A percentile compares a stretch with the other conserved stretches of the same genome.
Conservation (phyloP, 805 yeast species). For the Kuraishia floccosa region DNA sequence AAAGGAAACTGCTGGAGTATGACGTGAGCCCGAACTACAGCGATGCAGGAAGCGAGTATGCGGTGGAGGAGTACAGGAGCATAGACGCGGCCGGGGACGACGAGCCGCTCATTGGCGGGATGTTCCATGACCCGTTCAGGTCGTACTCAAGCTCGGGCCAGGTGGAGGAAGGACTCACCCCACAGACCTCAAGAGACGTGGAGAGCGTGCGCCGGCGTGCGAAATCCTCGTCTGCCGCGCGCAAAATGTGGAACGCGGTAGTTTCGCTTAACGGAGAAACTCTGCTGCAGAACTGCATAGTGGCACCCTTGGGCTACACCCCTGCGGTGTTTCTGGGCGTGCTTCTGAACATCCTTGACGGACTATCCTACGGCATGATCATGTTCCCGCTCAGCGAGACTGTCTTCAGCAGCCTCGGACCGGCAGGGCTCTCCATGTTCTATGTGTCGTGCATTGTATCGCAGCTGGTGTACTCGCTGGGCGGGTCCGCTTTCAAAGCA, state of each 20-base stretch:
- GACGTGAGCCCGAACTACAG: no score
- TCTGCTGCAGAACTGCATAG: conserved; percentile 11
- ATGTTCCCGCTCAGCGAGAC: conserved; percentile 86
- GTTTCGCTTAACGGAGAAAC: no score
- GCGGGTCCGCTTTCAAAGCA: conserved; percentile 80
- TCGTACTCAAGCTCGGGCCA: conserved; percentile 1
- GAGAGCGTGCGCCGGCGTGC: background rate
- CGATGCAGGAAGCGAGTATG: no score
- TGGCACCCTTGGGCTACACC: conserved; percentile 32
- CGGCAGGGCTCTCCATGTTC: conserved; percentile 89
- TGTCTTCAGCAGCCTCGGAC: conserved; percentile 66
- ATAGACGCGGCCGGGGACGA: no score
- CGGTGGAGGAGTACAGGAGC: no score
- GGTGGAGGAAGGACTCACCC: conserved; percentile 2
- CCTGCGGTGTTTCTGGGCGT: conserved; percentile 87
- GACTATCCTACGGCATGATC: conserved; percentile 94
- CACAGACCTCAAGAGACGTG: conserved; percentile 1
- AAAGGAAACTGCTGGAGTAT: no score
- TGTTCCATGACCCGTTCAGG: conserved; percentile 1
- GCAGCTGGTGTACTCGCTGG: conserved; percentile 79
- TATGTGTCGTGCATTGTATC: conserved; percentile 86
- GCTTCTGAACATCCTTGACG: conserved; percentile 80
- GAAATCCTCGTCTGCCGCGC: conserved; percentile 5
- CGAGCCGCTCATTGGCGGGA: background rate
- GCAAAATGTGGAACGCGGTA: no score